Percentiles rank a stretch among this genome's conserved stretches.
Conservation (phyloP, 1,139 yeast species). For the Hyphopichia khmerensis region DNA sequence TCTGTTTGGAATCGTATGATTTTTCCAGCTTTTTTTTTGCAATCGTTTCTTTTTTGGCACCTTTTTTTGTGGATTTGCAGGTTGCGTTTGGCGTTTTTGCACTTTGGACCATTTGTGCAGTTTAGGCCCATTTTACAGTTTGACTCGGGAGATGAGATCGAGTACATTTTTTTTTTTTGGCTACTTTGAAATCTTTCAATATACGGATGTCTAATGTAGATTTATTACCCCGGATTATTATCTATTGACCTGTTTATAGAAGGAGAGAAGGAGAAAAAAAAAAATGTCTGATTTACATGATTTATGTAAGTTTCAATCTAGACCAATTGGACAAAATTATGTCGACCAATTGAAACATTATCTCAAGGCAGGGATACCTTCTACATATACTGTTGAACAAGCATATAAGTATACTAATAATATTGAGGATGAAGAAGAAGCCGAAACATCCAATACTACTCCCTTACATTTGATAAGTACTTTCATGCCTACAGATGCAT, state of each 20-base stretch:
- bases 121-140: not conserved
- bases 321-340: conserved; percentile 57
- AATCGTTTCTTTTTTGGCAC: not conserved
- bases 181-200: too few relatives aligned
- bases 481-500: conserved; percentile 46
- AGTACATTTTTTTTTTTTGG: too few relatives aligned
- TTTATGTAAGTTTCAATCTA: conserved; percentile 51
- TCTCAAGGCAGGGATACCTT: conserved; percentile 67
- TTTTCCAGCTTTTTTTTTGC: not conserved
- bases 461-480: conserved; percentile 72
- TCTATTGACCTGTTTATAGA: not conserved
- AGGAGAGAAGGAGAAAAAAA: too few relatives aligned
- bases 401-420: conserved; percentile 53
- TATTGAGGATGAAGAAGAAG: conserved; percentile 40
- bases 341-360: conserved; percentile 42
- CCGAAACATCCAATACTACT: conserved; percentile 52
- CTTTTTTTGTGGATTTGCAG: not conserved
- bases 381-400: conserved; percentile 81
- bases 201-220: too few relatives aligned
- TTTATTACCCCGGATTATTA: conserved; percentile 2
- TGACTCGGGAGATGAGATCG: not conserved
- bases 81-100: not conserved
- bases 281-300: conserved; percentile 71
- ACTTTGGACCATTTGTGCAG: too few relatives aligned
- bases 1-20: not conserved